These are phyloP conservation scores for Fusarium sp. DNA, from an alignment of 2,329 filamentous ascomycete genomes.

Conservation along the genomic window DNA sequence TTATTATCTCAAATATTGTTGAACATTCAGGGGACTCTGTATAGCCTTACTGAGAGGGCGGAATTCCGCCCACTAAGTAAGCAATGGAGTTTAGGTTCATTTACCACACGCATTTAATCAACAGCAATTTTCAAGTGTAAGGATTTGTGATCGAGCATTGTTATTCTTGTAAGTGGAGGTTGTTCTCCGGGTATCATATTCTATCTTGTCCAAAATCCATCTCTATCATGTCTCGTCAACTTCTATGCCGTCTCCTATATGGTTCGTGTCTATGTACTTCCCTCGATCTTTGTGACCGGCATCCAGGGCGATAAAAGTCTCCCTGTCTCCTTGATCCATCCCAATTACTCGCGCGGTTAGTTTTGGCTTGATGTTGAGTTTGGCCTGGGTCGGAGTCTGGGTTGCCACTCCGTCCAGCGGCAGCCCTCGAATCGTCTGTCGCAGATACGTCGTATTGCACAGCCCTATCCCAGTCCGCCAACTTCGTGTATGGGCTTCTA, in stretches of 20 bases:
- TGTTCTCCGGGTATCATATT: conserved; percentile 40
- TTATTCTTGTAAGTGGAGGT: conserved; percentile 17
- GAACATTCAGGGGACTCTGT: not conserved
- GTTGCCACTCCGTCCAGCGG: not conserved
- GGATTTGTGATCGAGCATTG: not conserved
- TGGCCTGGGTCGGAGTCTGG: not conserved
- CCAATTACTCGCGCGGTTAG: not conserved
- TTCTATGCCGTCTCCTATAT: conserved; percentile 22
- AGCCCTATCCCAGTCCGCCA: conserved; percentile 82
- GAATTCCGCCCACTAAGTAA: conserved; percentile 37
- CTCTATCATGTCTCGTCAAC: not conserved
- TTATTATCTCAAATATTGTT: not conserved
- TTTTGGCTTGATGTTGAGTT: not conserved
- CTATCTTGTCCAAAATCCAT: conserved; percentile 28
- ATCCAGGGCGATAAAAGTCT: conserved; percentile 44
- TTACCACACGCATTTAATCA: not conserved
- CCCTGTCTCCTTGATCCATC: conserved; percentile 18
- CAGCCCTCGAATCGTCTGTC: not conserved
- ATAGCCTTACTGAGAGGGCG: conserved; percentile 25
- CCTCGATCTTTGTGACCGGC: conserved; percentile 5
- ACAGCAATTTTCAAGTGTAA: not conserved
- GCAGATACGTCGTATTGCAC: conserved; percentile 72
- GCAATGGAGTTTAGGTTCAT: not conserved
- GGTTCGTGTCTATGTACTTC: conserved; percentile 23
- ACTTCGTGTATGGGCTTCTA: conserved; percentile 77